Evolutionary conservation across 305 asterid species (phyloP), one percentile per base, ranked within the genome.

Genomic region (Lippia alba): DNA sequence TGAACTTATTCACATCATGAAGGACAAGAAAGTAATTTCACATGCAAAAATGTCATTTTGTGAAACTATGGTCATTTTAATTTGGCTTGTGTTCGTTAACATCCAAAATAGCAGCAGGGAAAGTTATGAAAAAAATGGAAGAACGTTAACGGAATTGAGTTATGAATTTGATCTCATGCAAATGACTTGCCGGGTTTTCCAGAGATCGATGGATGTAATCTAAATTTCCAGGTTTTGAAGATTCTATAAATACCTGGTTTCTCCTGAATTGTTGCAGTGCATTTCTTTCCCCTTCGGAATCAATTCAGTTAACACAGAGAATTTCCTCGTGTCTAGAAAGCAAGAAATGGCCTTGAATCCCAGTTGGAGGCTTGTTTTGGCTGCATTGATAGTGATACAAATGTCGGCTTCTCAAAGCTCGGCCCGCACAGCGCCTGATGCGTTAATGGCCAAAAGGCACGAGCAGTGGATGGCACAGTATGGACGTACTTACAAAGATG

Each of bases 401-500:
- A 36, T 63, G 51, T 59, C 65, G 45, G 62, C n/a, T 8, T 63
- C 71, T 67, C 62, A 69, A 18, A 68, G 75, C 45, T 59, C 75
- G 3, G 66, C 81, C 0, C 75, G 83, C 16, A 56, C 60, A 3
- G 39, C 15, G 5, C 76, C 78, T 1, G 73, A 59, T 69, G 70
- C 73, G 20, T 51, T 67, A 8, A 49, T 74, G 46, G 55, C 73
- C 0, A 68, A 78, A 56, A 70, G 41, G 10, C 85, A 80, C 15
- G 84, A 83, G 44, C 51, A 19, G 4, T 83, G 85, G 85, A 83
- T 78, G 80, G 50, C 71, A 1, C 72, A 68, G 8, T 54, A 75
- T 32, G 82, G 75, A 4, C 87, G 85, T 6, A 56, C 53, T 2
- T 83, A 83, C 77, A 80, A 67, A 63, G 81, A 83, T 9, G 83